phyloP scores from a whole-genome alignment of 75 land plant species.

The Cupressus sempervirens region DNA sequence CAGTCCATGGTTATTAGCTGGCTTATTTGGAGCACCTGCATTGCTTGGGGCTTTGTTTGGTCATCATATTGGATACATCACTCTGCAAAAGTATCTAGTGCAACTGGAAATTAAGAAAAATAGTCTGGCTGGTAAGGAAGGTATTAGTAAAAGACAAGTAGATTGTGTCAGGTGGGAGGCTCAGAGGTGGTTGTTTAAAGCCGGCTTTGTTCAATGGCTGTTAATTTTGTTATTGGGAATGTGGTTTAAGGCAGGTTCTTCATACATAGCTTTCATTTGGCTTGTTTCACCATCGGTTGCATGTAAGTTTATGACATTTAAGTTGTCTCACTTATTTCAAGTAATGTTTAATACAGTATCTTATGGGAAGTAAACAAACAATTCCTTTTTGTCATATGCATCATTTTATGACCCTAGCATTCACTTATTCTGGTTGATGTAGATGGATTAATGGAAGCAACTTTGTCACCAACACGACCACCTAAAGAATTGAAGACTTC shows the following conservation, averaged over 20 bases:
- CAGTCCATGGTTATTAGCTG: conserved; percentile 74
- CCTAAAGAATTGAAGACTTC: conserved; percentile 57
- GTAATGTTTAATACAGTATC: background rate
- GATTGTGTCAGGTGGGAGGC: conserved; percentile 53
- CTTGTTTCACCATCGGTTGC: conserved; percentile 81
- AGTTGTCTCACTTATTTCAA: background rate
- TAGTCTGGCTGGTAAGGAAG: conserved; percentile 5
- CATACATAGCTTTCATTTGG: conserved; percentile 88
- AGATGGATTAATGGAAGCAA: conserved; percentile 94
- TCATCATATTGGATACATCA: conserved; percentile 64
- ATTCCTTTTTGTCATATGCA: background rate
- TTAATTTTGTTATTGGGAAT: conserved; percentile 58
- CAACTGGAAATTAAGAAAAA: conserved; percentile 20
- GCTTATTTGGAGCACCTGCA: conserved; percentile 91
- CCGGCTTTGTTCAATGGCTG: conserved; percentile 83
- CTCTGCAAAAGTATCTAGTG: conserved; percentile 46
- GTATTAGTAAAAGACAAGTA: conserved; percentile 14
- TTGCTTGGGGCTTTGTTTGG: conserved; percentile 82
- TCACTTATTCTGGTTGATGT: conserved; percentile 8
- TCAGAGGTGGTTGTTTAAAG: conserved; percentile 91
- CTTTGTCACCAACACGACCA: conserved; percentile 53
- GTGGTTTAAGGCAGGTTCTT: conserved; percentile 65
- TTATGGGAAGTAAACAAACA: background rate
- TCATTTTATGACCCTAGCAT: background rate
- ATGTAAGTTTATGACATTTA: conserved; percentile 53